A percentile compares a stretch with the other conserved stretches of the same genome.
Conservation (phyloP, 805 yeast genomes). For the Saccharomycopsis olivae region DNA sequence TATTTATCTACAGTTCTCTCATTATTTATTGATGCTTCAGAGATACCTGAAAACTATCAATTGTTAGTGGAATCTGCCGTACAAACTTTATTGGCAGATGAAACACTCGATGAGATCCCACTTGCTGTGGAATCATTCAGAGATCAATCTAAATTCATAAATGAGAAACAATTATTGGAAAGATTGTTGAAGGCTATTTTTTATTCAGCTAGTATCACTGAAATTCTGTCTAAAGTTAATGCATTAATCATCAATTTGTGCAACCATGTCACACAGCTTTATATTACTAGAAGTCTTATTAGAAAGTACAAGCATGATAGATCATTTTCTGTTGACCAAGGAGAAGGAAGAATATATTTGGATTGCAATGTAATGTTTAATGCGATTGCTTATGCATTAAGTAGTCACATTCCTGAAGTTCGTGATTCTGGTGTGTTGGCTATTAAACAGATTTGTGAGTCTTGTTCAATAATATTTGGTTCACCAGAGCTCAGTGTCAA, state of each 20-base stretch:
- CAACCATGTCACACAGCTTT: conserved; percentile 70
- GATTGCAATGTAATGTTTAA: conserved; percentile 61
- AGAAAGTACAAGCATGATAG: conserved; percentile 60
- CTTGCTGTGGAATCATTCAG: conserved; percentile 34
- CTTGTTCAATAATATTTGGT: conserved; percentile 62
- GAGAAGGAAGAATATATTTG: conserved; percentile 65
- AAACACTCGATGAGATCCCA: conserved; percentile 25
- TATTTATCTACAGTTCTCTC: conserved; percentile 58
- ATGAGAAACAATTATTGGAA: conserved; percentile 56
- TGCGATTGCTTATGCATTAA: conserved; percentile 70
- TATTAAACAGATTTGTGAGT: conserved; percentile 48
- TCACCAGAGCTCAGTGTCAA: conserved; percentile 50
- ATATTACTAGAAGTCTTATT: conserved; percentile 64
- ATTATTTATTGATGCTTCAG: conserved; percentile 43
- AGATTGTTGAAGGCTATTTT: conserved; percentile 63
- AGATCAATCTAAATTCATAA: conserved; percentile 39
- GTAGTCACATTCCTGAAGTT: conserved; percentile 65
- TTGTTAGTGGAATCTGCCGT: conserved; percentile 41
- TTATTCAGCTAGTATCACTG: conserved; percentile 65
- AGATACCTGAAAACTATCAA: conserved; percentile 31
- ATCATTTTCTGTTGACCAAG: conserved; percentile 63
- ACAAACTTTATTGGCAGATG: conserved; percentile 27
- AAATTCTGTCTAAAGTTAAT: conserved; percentile 57
- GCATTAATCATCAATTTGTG: conserved; percentile 53
- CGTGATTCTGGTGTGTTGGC: conserved; percentile 62